Evolutionary conservation across 2,329 filamentous ascomycete genomes (phyloP), one percentile per base, ranked within the genome.

Genomic region (Ophiostoma sp.): DNA sequence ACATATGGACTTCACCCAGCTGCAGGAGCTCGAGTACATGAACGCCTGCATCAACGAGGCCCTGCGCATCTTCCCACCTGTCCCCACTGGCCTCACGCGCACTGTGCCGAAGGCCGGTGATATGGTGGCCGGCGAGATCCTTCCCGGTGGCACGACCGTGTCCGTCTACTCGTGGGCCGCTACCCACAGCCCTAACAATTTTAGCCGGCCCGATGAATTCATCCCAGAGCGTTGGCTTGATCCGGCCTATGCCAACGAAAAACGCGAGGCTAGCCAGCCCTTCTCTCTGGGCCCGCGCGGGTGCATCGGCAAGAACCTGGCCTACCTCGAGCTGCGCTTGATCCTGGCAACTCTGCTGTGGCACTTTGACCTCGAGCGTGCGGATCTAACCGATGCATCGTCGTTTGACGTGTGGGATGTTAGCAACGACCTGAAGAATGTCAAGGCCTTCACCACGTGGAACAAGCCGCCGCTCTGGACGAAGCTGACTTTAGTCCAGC

Each of bases 171-270:
- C 73, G 1, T 70, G 69, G 60, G 67, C 68, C 7, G 71, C 70
- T 64, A 70, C 66, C 3, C 66, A 66, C 70, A 64, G 62, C 44
- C 70, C 70, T 6, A 12, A 40, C 66, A 70, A 71, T 65, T 72
- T 62, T 66, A 38, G 40, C 27, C 63, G 58, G 14, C 69, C 75
- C 52, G 69, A 73, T 27, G 67, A 69, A 2, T 79, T 78, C 64
- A 74, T 77, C 38, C 77, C 77, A 9, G 77, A 79, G 49, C 72
- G 77, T 38, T 78, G 77, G 77, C 1, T 69, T 27, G 69, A 69
- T 42, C 77, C 79, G 12, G 70, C 74, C 6, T 84, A 79, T 71
- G 73, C 73, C 1, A 67, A 71, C n/a, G 83, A 85, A 70, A 78
- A 76, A 18, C 49, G n/a, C n/a, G 49, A 55, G n/a, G 49, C 49